Percentiles rank a stretch among this genome's conserved stretches.
Conservation (phyloP, 2,329 filamentous ascomycete species). For the Hyphodiscus sp. region DNA sequence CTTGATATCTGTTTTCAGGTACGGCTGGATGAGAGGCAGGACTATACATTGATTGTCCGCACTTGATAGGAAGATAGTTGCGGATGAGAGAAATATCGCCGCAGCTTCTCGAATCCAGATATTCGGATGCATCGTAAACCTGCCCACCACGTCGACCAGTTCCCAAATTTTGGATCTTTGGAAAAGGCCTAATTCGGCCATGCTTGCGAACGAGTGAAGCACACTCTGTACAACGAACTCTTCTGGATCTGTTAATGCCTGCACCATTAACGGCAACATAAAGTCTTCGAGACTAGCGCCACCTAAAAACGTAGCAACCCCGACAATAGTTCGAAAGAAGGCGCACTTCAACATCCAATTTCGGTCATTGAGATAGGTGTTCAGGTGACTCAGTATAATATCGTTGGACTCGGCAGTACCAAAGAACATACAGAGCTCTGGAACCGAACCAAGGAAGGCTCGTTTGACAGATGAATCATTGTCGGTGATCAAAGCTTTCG, state of each 20-base stretch:
- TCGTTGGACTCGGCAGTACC: constrained; percentile 88
- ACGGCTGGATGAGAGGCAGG: constrained; percentile 72
- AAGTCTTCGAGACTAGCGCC: constrained; percentile 89
- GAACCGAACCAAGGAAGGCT: constrained; percentile 86
- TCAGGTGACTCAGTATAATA: constrained; percentile 90
- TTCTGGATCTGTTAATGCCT: constrained; percentile 86
- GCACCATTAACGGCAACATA: constrained; percentile 90
- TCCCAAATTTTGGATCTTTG: constrained; percentile 83
- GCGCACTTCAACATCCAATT: constrained; percentile 97
- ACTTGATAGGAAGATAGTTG: constrained; percentile 66
- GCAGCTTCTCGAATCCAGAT: constrained; percentile 91
- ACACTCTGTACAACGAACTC: constrained; percentile 92
- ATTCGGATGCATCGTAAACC: constrained; percentile 91
- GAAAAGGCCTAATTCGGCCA: constrained; percentile 82
- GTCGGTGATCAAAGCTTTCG: constrained; percentile 85
- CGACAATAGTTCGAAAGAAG: constrained; percentile 93
- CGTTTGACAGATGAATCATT: constrained; percentile 77
- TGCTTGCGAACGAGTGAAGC: constrained; percentile 77
- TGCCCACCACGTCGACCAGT: constrained; percentile 71
- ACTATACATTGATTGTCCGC: constrained; percentile 83
- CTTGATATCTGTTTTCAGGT: constrained; percentile 67
- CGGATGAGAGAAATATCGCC: constrained; percentile 72
- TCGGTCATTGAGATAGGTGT: constrained; percentile 92
- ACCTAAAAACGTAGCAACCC: constrained; percentile 84
- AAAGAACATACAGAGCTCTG: constrained; percentile 91